Evolutionary conservation across 208 protist genomes (phyloP).

Genomic region (Crithidia expoeki): DNA sequence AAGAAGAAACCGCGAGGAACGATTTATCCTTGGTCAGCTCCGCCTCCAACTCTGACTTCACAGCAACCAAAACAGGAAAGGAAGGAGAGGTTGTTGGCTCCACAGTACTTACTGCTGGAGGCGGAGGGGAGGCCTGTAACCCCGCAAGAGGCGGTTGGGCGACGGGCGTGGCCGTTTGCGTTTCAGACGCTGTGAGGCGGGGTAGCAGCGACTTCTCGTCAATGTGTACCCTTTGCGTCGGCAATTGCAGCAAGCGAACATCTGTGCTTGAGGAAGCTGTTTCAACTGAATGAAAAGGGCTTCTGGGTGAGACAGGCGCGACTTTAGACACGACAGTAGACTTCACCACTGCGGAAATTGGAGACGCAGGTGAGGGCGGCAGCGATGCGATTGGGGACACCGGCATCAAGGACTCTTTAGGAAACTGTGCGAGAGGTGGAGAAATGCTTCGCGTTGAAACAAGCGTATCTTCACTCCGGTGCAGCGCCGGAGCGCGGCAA

Average conservation of each 20-base stretch:
- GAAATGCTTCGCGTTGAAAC: neutral
- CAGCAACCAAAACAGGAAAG: neutral
- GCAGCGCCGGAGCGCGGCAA: neutral
- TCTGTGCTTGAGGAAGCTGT: neutral
- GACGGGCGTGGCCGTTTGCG: neutral
- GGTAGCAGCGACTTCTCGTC: neutral
- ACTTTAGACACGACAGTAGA: too few relatives aligned
- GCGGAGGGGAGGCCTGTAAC: neutral
- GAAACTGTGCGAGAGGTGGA: too few relatives aligned
- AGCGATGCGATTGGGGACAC: neutral
- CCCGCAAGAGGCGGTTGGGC: neutral
- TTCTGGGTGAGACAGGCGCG: too few relatives aligned
- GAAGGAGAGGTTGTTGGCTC: neutral
- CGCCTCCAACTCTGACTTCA: neutral
- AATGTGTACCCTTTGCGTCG: neutral
- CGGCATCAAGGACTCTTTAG: neutral
- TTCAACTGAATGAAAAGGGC: neutral
- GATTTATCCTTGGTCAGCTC: neutral
- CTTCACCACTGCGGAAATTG: neutral
- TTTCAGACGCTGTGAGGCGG: neutral
- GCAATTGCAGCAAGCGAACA: neutral
- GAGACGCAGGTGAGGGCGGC: neutral
- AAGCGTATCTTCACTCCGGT: neutral
- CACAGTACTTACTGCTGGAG: neutral
- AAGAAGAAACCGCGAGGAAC: neutral